Evolutionary conservation across 1,139 yeast species (phyloP), one percentile per base, ranked within the genome.

Genomic region (Nakaseomyces glabratus): DNA sequence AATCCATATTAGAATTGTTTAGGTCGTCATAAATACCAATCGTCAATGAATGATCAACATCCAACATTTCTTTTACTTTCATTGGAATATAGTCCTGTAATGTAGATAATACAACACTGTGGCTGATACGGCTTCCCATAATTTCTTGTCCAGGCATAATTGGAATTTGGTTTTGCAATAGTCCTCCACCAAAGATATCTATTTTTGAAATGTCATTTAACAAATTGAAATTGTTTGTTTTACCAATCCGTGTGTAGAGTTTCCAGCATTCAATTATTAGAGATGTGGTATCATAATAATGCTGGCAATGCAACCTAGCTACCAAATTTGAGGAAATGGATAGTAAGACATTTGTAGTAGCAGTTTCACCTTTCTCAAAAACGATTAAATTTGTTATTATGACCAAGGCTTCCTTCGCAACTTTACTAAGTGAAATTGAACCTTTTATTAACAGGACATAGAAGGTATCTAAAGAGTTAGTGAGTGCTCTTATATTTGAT

Each of bases 111-210:
- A n/a, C n/a, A n/a, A n/a, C n/a, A n/a, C n/a, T n/a, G n/a, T n/a
- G n/a, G n/a, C n/a, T n/a, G n/a, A n/a, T n/a, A n/a, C n/a, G n/a
- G n/a, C n/a, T n/a, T n/a, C n/a, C n/a, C n/a, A 26, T 11, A 21
- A 31, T 37, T 16, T 37, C 40, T 17, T 37, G 38, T 4, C 48
- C 51, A 4, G 41, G 25, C 44, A 45, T 45, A 17, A 17, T 6
- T 1, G 54, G 52, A 13, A 48, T 19, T 4, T 35, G 35, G 24
- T 45, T 37, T 21, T 25, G 20, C 4, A 52, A 20, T 16, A 55
- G 30, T 18, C 52, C 52, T 19, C 52, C 44, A 1, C 48, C 35
- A 25, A 47, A 42, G 10, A 48, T 24, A 29, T 51, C 45, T 24
- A 54, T 44, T 20, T 42, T 37, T 2, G 43, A 32, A n/a, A 51